Conservation (phyloP, 345 rosid genomes). For the Rhodamnia rubescens region DNA sequence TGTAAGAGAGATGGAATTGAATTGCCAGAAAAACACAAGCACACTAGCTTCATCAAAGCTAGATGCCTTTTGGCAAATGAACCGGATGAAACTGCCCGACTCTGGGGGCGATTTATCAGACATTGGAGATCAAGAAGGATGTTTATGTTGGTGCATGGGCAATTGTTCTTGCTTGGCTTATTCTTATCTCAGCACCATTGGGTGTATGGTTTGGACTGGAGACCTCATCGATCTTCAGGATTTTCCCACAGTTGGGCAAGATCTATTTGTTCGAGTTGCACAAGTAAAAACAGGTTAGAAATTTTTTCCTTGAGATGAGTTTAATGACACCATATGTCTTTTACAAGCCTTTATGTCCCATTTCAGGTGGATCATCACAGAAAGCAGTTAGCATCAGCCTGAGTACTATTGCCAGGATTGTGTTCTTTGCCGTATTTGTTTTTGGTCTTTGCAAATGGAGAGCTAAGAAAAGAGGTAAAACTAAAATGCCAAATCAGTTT, state of each 20-base stretch:
- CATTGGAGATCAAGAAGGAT: neutral
- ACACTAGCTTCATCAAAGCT: neutral
- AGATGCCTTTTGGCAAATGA: neutral
- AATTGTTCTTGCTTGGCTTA: constrained; percentile 11
- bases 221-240: constrained; percentile 1
- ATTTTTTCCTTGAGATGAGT: neutral
- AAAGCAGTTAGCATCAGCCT: neutral
- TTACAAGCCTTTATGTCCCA: neutral
- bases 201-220: constrained; percentile 3
- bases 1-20: neutral
- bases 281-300: constrained; percentile 6
- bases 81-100: constrained; percentile 1
- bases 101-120: neutral
- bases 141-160: constrained; percentile 15
- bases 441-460: neutral
- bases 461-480: neutral
- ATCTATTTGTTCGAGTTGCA: constrained; percentile 3
- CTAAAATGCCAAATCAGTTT: neutral
- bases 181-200: neutral
- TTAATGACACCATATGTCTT: neutral
- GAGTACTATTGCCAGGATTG: neutral
- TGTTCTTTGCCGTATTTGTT: neutral
- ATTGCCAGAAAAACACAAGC: constrained; percentile 1
- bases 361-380: neutral
- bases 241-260: neutral